These are phyloP conservation scores for Nemania sp. DNA, from an alignment of 2,329 filamentous ascomycete species.

Conservation along the genomic window DNA sequence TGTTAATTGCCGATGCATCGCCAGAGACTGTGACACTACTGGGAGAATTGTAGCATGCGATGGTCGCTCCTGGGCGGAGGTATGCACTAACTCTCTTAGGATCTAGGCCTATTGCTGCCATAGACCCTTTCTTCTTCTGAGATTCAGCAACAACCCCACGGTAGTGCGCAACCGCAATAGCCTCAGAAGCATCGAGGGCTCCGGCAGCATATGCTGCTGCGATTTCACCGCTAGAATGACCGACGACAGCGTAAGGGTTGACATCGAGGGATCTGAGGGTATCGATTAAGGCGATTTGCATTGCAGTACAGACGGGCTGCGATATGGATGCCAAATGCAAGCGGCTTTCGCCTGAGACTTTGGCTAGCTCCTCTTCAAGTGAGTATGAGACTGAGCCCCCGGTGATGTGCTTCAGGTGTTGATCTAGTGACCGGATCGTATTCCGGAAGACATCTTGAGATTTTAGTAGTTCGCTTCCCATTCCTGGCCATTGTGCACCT, in stretches of 20 bases:
- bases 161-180: constrained; percentile 42
- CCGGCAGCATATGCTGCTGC: constrained; percentile 57
- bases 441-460: constrained; percentile 36
- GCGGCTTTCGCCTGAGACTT: neutral
- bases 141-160: constrained; percentile 38
- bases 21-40: constrained; percentile 26
- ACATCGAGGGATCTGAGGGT: constrained; percentile 54
- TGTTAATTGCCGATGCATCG: constrained; percentile 8
- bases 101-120: constrained; percentile 50
- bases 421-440: constrained; percentile 39
- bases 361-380: constrained; percentile 17
- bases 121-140: constrained; percentile 40
- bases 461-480: constrained; percentile 45
- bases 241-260: constrained; percentile 49
- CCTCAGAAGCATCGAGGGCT: constrained; percentile 40
- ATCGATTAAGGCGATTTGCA: constrained; percentile 58
- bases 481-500: constrained; percentile 49
- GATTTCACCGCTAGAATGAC: constrained; percentile 58
- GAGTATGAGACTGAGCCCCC: constrained; percentile 32
- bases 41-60: constrained; percentile 50
- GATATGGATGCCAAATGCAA: constrained; percentile 15
- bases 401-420: constrained; percentile 29
- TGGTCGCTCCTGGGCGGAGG: constrained; percentile 42
- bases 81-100: constrained; percentile 38
- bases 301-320: constrained; percentile 57